Base-by-base conservation (phyloP, 495 filamentous ascomycete genomes). In the Tuber aestivum region DNA sequence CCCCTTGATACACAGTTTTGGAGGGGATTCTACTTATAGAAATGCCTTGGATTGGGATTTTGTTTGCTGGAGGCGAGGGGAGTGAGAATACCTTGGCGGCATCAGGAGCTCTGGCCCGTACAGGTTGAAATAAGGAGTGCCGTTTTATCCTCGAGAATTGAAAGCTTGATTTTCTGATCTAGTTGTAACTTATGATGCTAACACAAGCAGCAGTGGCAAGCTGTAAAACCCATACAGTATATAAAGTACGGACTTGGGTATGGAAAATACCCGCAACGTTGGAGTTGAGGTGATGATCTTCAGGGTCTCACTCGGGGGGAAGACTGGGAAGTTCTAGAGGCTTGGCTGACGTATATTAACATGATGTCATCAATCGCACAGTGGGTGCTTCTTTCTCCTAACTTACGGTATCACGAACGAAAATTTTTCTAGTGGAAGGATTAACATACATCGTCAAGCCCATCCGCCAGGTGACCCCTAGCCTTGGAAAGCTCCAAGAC, bases 281-380 rank as follows among this genome's bases (percentile, higher is more conserved):
- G 14, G 27, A 18, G 27, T 65, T 35, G 12, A 35, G 56, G 27
- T 35, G 56, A 35, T 35, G 27, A 14, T 65, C 27, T 65, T 65
- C 14, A 18, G 14, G 56, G 4, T 65, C 56, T 18, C 56, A 65
- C 27, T 18, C 14, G 56, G 56, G 6, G n/a, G n/a, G n/a, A n/a
- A n/a, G n/a, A n/a, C n/a, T n/a, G n/a, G n/a, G 3, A 35, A 32
- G 32, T 68, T n/a, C 38, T 38, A 41, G 42, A 72, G 69, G 72
- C 77, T 79, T 79, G 77, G 77, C 76, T 79, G 61, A 79, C 76
- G 76, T 70, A 70, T 16, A 70, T 20, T 0, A 37, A n/a, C 3
- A 79, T 79, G 76, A 79, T 72, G 77, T 79, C 78, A 79, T 75
- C 37, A 37, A 79, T 75, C 37, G 27, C 27, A n/a, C 14, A 72